A percentile compares a stretch with the other conserved stretches of the same genome.
These are phyloP conservation scores for Leishmania gerbilli DNA, from an alignment of 208 protist genomes.

Conservation along the genomic window DNA sequence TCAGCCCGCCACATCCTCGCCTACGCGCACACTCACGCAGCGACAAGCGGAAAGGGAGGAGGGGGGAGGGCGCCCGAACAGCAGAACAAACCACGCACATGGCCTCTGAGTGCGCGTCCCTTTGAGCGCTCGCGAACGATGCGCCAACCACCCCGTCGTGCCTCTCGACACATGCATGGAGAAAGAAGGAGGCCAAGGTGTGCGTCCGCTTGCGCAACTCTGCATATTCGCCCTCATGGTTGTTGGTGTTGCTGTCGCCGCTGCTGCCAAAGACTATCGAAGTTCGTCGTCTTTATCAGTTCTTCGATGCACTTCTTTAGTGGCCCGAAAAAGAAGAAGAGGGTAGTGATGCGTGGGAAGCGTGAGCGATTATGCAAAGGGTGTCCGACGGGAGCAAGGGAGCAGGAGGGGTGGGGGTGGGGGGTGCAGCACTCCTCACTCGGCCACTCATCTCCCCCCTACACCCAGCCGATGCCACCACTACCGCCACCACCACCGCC, in stretches of 20 bases:
- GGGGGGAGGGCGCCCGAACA: neutral
- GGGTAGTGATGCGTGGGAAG: neutral
- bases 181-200: neutral
- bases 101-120: neutral
- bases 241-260: neutral
- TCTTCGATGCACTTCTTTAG: neutral
- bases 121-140: neutral
- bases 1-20: neutral
- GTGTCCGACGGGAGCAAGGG: neutral
- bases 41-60: neutral
- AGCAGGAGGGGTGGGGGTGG: neutral
- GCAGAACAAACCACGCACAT: neutral
- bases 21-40: neutral
- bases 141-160: neutral
- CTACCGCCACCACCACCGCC: neutral
- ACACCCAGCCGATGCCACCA: neutral
- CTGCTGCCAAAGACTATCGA: neutral
- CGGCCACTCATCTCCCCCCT: neutral
- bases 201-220: neutral
- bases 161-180: neutral
- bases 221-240: neutral
- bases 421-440: neutral
- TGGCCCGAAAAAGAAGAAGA: neutral
- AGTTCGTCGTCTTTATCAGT: neutral
- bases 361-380: neutral